A percentile compares a stretch with the other conserved stretches of the same genome.
Conservation (phyloP, 1,139 yeast species). For the Starmera stellimalicola region DNA sequence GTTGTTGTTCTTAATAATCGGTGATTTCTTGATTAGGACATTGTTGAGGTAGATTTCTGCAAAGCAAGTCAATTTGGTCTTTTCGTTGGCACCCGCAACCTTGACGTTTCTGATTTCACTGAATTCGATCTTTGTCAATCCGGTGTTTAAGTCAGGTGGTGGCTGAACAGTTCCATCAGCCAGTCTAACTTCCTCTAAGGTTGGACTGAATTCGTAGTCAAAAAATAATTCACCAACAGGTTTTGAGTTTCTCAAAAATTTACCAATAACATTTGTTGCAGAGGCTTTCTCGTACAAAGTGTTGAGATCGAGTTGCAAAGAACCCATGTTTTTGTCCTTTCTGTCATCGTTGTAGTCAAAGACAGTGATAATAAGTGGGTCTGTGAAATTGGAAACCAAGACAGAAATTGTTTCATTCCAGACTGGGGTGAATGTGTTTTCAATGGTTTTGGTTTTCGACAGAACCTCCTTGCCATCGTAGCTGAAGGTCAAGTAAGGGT, state of each 20-base stretch:
- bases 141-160: constrained; percentile 89
- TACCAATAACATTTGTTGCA: constrained; percentile 41
- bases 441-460: constrained; percentile 59
- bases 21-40: constrained; percentile 47
- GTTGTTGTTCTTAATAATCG: constrained; percentile 49
- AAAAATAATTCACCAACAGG: constrained; percentile 67
- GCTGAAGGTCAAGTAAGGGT: constrained; percentile 78
- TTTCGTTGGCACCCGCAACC: constrained; percentile 27
- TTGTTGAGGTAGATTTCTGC: constrained; percentile 64
- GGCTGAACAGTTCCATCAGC: constrained; percentile 84
- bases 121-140: constrained; percentile 54
- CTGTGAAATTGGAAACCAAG: constrained; percentile 67
- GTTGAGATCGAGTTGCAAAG: constrained; percentile 67
- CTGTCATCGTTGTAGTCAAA: constrained; percentile 70
- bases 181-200: constrained; percentile 61
- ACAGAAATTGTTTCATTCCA: constrained; percentile 78
- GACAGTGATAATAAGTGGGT: constrained; percentile 63
- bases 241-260: constrained; percentile 69
- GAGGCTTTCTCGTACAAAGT: constrained; percentile 46
- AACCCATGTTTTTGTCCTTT: constrained; percentile 76
- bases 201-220: constrained; percentile 70
- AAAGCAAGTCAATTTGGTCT: constrained; percentile 43
- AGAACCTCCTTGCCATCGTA: constrained; percentile 45
- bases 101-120: constrained; percentile 20
- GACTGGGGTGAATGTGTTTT: constrained; percentile 58